Base-by-base conservation (phyloP, 2,329 filamentous ascomycete genomes). In the Colletotrichum siamense region DNA sequence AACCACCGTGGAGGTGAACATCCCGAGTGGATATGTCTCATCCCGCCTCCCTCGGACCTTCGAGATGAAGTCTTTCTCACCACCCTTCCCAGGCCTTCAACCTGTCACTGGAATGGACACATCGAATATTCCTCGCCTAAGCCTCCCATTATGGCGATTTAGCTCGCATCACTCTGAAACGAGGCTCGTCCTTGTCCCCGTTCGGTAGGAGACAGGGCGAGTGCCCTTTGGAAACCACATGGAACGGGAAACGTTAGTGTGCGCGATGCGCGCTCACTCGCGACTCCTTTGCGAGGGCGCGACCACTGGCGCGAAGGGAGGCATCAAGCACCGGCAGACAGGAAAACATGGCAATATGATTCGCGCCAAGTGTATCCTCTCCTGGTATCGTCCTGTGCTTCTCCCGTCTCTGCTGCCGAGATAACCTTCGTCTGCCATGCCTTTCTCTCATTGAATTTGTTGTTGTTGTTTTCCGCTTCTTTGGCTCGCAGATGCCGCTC, bases 401-500 rank as follows among this genome's bases (percentile, higher is more conserved):
- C 34, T 73, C 69, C 63, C 44, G 63, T 62, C 61, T 76, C 49
- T 64, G n/a, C 36, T 64, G 15, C 44, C 24, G 68, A 65, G 63
- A 75, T 76, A 55, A 69, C 67, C 62, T 67, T 69, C 61, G 64
- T 44, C 67, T 69, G 63, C 22, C 52, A 73, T 69, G 73, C 26
- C 57, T 55, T 77, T 36, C 65, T 59, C 55, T 67, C 49, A n/a
- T 63, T 69, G 55, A 61, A 63, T 70, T 76, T 73, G 68, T 76
- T 63, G 66, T 77, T 77, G 71, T 77, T 77, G 71, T 77, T 77
- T 71, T 76, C 62, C 68, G 34, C 68, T 76, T 59, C 13, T 55
- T 77, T 73, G 77, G 59, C 68, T 79, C 67, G 78, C 49, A 69
- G 71, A 65, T 71, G 64, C 69, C 66, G 44, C 61, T 75, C 71